Evolutionary conservation across 805 yeast species (phyloP).

Genomic region (Barnettozyma californica): DNA sequence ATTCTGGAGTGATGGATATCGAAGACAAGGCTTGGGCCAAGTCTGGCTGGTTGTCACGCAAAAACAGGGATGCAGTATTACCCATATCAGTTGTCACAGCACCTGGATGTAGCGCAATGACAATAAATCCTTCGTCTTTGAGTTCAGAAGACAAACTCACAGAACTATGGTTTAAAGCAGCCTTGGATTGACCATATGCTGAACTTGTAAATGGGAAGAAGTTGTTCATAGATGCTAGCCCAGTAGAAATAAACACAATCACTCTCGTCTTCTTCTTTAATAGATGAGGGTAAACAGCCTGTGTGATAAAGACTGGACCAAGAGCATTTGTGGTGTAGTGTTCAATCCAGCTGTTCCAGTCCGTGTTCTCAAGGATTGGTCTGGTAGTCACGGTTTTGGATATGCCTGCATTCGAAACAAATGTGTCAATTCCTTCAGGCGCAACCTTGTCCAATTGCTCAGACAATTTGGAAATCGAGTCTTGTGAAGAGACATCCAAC

Average conservation of each 20-base stretch:
- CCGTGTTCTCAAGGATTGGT: constrained; percentile 14
- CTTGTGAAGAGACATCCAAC: constrained; percentile 20
- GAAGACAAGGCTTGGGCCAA: not conserved
- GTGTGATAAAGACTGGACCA: constrained; percentile 12
- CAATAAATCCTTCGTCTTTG: not conserved
- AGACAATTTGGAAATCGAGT: constrained; percentile 17
- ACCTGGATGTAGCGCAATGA: constrained; percentile 3
- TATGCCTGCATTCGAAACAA: constrained; percentile 29
- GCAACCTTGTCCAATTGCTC: constrained; percentile 14
- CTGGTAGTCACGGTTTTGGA: constrained; percentile 20
- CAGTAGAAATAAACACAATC: constrained; percentile 26
- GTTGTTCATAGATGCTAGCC: constrained; percentile 23
- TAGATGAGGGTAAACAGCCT: constrained; percentile 2
- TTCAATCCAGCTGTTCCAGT: constrained; percentile 6
- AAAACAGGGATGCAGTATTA: not conserved
- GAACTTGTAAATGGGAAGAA: constrained; percentile 13
- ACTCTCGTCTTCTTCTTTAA: constrained; percentile 21
- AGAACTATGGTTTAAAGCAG: not conserved
- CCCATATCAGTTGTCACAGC: not conserved
- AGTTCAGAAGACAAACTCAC: not conserved
- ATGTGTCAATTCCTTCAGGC: constrained; percentile 25
- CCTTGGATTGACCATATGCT: constrained; percentile 18
- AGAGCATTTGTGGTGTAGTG: constrained; percentile 13
- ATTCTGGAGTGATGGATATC: not conserved
- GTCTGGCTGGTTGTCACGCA: not conserved